Evolutionary conservation across 345 rosid species (phyloP).

Genomic region (Dovyalis caffra): DNA sequence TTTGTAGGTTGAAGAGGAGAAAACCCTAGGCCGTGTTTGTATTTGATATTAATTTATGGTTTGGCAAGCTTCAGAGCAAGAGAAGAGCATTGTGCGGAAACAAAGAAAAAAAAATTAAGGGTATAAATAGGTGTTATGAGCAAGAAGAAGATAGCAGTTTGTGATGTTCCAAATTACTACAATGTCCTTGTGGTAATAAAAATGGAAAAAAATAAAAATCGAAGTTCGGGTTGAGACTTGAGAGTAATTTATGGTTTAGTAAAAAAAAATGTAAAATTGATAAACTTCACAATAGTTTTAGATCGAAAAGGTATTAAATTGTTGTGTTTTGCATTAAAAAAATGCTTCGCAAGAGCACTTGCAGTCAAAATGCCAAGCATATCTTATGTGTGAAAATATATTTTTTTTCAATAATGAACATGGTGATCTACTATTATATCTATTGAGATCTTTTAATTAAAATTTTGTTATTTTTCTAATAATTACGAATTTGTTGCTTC

Average conservation of each 20-base stretch:
- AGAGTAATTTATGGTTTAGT: not conserved
- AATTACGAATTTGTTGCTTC: too few species aligned
- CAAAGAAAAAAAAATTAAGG: not conserved
- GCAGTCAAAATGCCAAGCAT: too few species aligned
- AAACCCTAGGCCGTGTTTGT: constrained; percentile 11
- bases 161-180: not conserved
- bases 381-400: too few species aligned
- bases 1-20: not conserved
- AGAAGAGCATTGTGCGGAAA: not conserved
- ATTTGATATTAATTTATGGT: constrained; percentile 19
- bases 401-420: too few species aligned
- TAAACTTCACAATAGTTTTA: too few species aligned
- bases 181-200: not conserved
- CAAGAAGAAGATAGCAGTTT: constrained; percentile 6
- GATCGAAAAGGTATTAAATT: too few species aligned
- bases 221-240: not conserved
- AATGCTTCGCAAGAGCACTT: too few species aligned
- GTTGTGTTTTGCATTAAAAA: too few species aligned
- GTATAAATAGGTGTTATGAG: not conserved
- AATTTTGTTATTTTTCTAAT: too few species aligned
- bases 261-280: too few species aligned
- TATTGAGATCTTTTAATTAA: too few species aligned
- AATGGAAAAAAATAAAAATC: not conserved
- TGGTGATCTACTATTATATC: too few species aligned
- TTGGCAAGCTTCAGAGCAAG: not conserved